These are phyloP conservation scores for Mycena epipterygia DNA, from an alignment of 768 basidiomycete species.

Conservation along the genomic window DNA sequence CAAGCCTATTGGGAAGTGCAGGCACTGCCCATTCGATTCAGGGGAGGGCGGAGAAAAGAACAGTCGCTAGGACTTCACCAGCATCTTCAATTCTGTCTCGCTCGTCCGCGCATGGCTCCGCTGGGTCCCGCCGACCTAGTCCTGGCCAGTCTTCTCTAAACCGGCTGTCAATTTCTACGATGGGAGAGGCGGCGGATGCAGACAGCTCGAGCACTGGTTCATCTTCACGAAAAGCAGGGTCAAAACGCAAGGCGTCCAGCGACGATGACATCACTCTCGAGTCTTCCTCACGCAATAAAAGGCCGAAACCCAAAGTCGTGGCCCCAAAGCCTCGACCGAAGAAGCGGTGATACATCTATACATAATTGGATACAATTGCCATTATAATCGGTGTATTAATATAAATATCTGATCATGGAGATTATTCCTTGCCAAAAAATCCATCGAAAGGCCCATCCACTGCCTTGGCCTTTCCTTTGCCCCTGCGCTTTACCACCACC, in stretches of 20 bases:
- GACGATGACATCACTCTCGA: conserved; percentile 71
- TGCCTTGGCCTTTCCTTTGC: conserved; percentile 41
- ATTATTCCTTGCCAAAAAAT: conserved; percentile 52
- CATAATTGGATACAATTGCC: conserved; percentile 13
- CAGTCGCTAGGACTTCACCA: conserved; percentile 54
- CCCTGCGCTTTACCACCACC: conserved; percentile 26
- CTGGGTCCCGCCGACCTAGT: conserved; percentile 67
- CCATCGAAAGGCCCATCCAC: conserved; percentile 57
- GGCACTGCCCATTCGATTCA: conserved; percentile 31
- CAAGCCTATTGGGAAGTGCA: conserved; percentile 36
- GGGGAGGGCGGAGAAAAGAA: conserved; percentile 39
- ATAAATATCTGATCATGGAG: background rate
- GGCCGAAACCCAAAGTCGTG: conserved; percentile 51
- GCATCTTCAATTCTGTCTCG: conserved; percentile 59
- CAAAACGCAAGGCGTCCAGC: conserved; percentile 67
- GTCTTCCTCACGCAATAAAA: conserved; percentile 55
- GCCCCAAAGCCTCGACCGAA: conserved; percentile 55
- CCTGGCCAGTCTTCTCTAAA: conserved; percentile 58
- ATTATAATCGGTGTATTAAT: conserved; percentile 20
- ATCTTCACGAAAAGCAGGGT: conserved; percentile 42
- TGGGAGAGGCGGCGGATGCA: conserved; percentile 59
- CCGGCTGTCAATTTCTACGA: conserved; percentile 59
- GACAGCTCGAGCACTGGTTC: conserved; percentile 49
- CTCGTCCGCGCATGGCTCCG: conserved; percentile 63
- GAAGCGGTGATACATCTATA: conserved; percentile 50